These are phyloP conservation scores for Apium graveolens DNA, from an alignment of 129 eudicot genomes.

Conservation along the genomic window DNA sequence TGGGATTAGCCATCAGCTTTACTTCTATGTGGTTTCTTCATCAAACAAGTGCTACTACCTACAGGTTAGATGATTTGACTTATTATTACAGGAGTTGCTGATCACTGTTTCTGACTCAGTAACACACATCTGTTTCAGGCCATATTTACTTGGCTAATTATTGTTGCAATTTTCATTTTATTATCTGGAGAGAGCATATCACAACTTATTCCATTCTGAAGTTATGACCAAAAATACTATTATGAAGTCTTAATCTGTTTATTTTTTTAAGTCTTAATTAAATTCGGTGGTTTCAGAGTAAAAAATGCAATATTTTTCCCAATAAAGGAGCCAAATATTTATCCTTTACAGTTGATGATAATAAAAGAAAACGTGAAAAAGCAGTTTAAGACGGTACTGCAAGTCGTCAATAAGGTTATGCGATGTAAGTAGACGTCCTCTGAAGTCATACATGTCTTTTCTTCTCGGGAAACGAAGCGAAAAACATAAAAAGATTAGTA, in stretches of 20 bases:
- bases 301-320: too few relatives aligned
- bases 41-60: constrained; percentile 96
- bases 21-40: constrained; percentile 99
- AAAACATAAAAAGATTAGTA: too few relatives aligned
- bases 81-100: not conserved
- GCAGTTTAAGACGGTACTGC: too few relatives aligned
- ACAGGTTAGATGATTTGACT: constrained; percentile 49
- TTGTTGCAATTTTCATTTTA: not conserved
- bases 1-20: constrained; percentile 97
- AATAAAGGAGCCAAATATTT: too few relatives aligned
- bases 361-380: too few relatives aligned
- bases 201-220: not conserved
- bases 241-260: not conserved
- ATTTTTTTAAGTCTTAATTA: not conserved
- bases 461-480: too few relatives aligned
- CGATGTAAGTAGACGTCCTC: too few relatives aligned
- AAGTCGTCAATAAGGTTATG: too few relatives aligned
- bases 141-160: not conserved
- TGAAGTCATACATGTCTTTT: too few relatives aligned
- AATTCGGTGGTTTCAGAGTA: not conserved
- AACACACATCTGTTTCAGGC: not conserved
- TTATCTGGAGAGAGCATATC: not conserved
- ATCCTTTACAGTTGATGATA: too few relatives aligned
- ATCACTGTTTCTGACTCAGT: not conserved
- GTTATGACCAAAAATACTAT: not conserved